phyloP scores from a whole-genome alignment of 2,329 filamentous ascomycete species.

The Pezicula neosporulosa region DNA sequence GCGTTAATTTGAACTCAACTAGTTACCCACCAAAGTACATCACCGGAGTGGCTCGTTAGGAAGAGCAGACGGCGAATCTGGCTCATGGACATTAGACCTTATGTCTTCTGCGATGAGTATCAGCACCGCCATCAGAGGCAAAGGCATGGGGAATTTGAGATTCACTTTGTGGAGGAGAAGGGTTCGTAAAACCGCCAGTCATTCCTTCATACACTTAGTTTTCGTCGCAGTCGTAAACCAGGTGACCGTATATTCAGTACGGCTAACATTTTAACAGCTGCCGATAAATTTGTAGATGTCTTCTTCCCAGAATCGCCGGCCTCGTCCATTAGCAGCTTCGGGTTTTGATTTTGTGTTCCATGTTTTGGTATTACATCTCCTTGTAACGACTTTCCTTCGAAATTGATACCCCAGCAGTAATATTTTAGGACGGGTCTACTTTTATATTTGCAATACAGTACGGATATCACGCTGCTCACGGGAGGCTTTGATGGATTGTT shows the following conservation, averaged over 20 bases:
- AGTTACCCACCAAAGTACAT: slow-evolving; percentile 51
- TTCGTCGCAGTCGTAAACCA: not conserved
- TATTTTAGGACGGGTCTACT: too few relatives aligned
- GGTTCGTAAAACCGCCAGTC: slow-evolving; percentile 16
- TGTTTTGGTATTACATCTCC: not conserved
- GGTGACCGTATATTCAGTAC: not conserved
- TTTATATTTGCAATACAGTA: too few relatives aligned
- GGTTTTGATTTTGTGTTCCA: not conserved
- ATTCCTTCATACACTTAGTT: not conserved
- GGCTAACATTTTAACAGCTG: slow-evolving; percentile 11
- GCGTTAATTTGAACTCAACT: not conserved
- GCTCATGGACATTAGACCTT: slow-evolving; percentile 52
- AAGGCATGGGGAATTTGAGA: slow-evolving; percentile 26
- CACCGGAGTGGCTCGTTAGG: slow-evolving; percentile 47
- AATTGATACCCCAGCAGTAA: too few relatives aligned
- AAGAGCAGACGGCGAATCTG: slow-evolving; percentile 44
- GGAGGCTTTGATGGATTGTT: too few relatives aligned
- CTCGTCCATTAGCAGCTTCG: not conserved
- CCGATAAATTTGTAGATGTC: slow-evolving; percentile 18
- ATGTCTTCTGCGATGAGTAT: slow-evolving; percentile 57
- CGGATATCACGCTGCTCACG: too few relatives aligned
- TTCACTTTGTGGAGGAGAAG: slow-evolving; percentile 22
- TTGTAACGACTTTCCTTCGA: not conserved
- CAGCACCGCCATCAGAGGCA: slow-evolving; percentile 49
- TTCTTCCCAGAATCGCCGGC: slow-evolving; percentile 3